Base-by-base conservation (phyloP, 306 rosid genomes). In the Aeschynomene evenia region DNA sequence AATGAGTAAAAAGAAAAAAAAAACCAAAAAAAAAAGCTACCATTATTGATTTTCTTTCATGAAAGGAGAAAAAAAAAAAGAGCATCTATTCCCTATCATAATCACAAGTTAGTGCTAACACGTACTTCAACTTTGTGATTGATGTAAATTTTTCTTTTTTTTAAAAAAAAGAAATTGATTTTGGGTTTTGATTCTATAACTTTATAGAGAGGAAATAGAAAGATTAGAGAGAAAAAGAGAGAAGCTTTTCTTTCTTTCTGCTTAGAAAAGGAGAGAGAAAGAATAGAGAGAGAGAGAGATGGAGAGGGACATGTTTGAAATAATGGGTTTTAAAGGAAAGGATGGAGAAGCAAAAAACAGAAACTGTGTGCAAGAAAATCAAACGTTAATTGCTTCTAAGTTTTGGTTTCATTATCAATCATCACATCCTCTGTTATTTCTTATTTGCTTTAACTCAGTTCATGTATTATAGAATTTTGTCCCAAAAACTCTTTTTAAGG, bases 351-450 rank as follows among this genome's bases (percentile, higher is more conserved):
- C 71, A 64, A 36, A 36, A 31, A 13, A n/a, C n/a, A n/a, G 73
- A 58, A 49, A 62, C 34, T 70, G 75, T 72, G 83, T 75, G 79
- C 82, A 70, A 77, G 70, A 58, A 72, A 74, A 62, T 62, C 40
- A 72, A 78, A 59, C 33, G 9, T 34, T 74, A 36, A 34, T 68
- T 46, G 46, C 63, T 74, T 79, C 19, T 22, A 73, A 67, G 61
- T 66, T 78, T 72, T 66, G 60, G 34, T 50, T 78, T 78, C 60
- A 20, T 66, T 37, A 20, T 36, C 62, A 56, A 29, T 55, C 7
- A 28, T 18, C 31, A 8, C 31, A 19, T 10, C 19, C 9, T 2
- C 56, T 29, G 13, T 42, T 23, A 22, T 63, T 66, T 15, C 4
- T 2, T 40, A 55, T 51, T 36, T 5, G n/a, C 45, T 54, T 55